Conservation (phyloP, 73 alveolate species). For the Urostyla sp. region DNA sequence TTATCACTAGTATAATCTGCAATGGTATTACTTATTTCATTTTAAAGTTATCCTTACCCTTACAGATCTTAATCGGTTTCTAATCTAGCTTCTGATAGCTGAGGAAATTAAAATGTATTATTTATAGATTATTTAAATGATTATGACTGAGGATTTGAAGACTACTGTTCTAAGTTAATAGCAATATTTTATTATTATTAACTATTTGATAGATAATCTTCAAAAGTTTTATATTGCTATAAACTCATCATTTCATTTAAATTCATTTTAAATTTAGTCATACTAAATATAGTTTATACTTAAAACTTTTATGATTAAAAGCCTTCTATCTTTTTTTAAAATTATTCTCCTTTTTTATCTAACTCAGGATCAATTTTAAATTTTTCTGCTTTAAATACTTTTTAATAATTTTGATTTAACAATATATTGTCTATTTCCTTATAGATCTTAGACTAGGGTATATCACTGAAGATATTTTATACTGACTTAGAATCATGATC, state of each 20-base stretch:
- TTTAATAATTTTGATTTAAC: background rate
- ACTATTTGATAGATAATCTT: slow-evolving; percentile 14
- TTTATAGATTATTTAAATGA: background rate
- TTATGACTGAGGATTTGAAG: background rate
- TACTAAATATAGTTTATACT: slow-evolving; percentile 39
- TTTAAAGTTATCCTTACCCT: background rate
- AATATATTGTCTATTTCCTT: slow-evolving; percentile 40
- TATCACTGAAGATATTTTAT: slow-evolving; percentile 36
- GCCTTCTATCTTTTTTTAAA: slow-evolving; percentile 24
- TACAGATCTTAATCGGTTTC: slow-evolving; percentile 6
- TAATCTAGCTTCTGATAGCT: slow-evolving; percentile 3
- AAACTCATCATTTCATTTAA: background rate
- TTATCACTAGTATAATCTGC: slow-evolving; percentile 29
- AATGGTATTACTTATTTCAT: slow-evolving; percentile 21
- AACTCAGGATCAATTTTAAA: slow-evolving; percentile 33
- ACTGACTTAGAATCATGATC: slow-evolving; percentile 58
- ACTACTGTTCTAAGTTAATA: background rate
- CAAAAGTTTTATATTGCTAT: slow-evolving; percentile 2
- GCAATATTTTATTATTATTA: background rate
- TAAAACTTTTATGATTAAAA: slow-evolving; percentile 40
- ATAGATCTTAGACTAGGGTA: slow-evolving; percentile 46
- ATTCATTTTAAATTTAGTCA: slow-evolving; percentile 44
- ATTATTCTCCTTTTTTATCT: slow-evolving; percentile 48
- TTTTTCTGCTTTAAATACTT: slow-evolving; percentile 33
- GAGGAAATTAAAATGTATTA: slow-evolving; percentile 8